These are phyloP conservation scores for Diplodia mutila DNA, from an alignment of 2,329 filamentous ascomycete genomes.

Conservation along the genomic window DNA sequence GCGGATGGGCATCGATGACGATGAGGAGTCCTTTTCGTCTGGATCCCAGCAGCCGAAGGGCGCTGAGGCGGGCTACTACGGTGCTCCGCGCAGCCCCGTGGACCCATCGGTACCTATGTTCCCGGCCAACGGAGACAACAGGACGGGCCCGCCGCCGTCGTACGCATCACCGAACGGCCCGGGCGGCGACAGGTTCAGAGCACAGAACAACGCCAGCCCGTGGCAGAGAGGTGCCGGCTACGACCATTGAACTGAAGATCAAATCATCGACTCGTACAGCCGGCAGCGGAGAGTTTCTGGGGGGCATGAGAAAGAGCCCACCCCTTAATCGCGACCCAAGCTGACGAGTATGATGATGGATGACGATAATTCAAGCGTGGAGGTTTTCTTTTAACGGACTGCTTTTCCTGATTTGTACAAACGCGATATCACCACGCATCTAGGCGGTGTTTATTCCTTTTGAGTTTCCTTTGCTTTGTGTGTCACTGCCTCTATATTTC, in stretches of 20 bases:
- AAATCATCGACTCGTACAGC: constrained; percentile 34
- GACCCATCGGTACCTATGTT: constrained; percentile 53
- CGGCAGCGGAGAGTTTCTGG: constrained; percentile 5
- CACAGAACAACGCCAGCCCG: constrained; percentile 61
- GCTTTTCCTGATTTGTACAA: constrained; percentile 23
- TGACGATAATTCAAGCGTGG: constrained; percentile 23
- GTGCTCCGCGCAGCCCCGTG: constrained; percentile 54
- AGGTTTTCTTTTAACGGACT: constrained; percentile 22
- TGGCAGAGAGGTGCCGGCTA: constrained; percentile 70
- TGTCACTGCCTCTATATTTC: constrained; percentile 18
- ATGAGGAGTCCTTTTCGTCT: constrained; percentile 69
- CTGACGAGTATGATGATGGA: constrained; percentile 20
- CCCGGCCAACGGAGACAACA: constrained; percentile 48
- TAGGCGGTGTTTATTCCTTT: constrained; percentile 22
- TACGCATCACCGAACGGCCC: constrained; percentile 41
- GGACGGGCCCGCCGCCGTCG: constrained; percentile 33
- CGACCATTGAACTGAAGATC: constrained; percentile 56
- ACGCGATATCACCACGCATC: constrained; percentile 26
- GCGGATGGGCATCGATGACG: constrained; percentile 70
- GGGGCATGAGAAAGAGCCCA: neutral
- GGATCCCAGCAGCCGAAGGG: constrained; percentile 54
- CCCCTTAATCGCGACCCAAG: neutral
- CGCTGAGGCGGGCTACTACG: constrained; percentile 40
- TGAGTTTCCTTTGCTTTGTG: constrained; percentile 11
- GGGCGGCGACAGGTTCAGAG: constrained; percentile 45